Percentiles rank a stretch among this genome's conserved stretches.
Conservation (phyloP, 2,329 filamentous ascomycete genomes). For the Orbilia javanica region DNA sequence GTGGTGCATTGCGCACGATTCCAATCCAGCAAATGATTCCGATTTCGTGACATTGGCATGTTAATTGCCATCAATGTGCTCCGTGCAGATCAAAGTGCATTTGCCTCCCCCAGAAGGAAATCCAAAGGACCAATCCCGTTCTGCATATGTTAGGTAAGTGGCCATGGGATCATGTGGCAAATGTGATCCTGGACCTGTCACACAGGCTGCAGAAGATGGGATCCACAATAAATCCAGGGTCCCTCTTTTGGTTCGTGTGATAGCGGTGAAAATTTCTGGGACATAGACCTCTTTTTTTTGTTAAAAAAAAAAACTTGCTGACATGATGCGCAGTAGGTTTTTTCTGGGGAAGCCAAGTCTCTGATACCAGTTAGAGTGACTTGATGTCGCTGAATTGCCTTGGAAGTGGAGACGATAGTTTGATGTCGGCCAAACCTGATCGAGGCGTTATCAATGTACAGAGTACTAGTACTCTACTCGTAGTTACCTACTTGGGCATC, state of each 20-base stretch:
- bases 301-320: no score
- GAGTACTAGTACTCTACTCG: no score
- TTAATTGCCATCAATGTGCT: constrained; percentile 36
- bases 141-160: not conserved
- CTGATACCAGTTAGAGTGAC: not conserved
- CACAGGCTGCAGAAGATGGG: constrained; percentile 8
- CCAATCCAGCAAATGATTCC: not conserved
- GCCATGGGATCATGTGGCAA: constrained; percentile 49
- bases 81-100: constrained; percentile 20
- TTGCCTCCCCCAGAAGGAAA: constrained; percentile 20
- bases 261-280: constrained; percentile 38
- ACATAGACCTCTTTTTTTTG: no score
- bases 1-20: no score
- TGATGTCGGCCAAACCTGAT: constrained; percentile 6
- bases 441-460: not conserved
- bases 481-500: no score
- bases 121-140: not conserved
- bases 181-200: constrained; percentile 10
- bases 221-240: constrained; percentile 30
- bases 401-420: constrained; percentile 21
- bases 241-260: constrained; percentile 7
- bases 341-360: constrained; percentile 25
- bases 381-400: constrained; percentile 32
- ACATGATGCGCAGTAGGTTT: not conserved
- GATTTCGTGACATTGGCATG: constrained; percentile 28